Conservation (phyloP, 2,329 filamentous ascomycete species). For the Fusarium armeniacum region DNA sequence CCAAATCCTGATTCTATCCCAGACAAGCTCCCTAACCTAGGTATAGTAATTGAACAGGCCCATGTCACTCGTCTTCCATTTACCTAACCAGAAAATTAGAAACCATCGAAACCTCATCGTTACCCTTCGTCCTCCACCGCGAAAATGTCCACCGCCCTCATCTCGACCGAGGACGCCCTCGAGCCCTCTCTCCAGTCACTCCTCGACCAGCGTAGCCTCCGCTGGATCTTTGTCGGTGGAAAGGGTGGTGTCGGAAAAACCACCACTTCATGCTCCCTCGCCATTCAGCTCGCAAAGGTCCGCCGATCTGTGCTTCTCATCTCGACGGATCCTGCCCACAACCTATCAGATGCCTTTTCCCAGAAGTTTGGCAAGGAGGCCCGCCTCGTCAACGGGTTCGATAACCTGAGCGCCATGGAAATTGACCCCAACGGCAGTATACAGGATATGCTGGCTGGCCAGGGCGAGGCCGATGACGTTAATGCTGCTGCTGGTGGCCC, state of each 20-base stretch:
- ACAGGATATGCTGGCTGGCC: slow-evolving; percentile 88
- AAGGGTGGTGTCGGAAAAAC: slow-evolving; percentile 99
- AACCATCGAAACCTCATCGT: neutral
- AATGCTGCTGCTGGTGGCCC: slow-evolving; percentile 76
- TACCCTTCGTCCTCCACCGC: neutral
- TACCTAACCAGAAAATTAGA: neutral
- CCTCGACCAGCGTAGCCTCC: slow-evolving; percentile 92
- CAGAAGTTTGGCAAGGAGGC: slow-evolving; percentile 99
- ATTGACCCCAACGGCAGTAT: slow-evolving; percentile 99
- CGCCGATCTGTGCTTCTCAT: slow-evolving; percentile 97
- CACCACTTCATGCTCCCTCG: slow-evolving; percentile 98
- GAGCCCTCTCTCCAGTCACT: slow-evolving; percentile 95
- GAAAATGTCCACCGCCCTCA: slow-evolving; percentile 58
- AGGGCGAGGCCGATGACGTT: slow-evolving; percentile 75
- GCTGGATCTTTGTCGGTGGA: slow-evolving; percentile 99
- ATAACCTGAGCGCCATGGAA: slow-evolving; percentile 97
- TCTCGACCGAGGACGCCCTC: slow-evolving; percentile 76
- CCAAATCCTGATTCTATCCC: slow-evolving; percentile 34
- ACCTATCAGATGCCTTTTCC: slow-evolving; percentile 96
- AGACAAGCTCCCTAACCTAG: slow-evolving; percentile 12
- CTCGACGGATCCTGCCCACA: slow-evolving; percentile 98
- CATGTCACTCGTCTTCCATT: neutral
- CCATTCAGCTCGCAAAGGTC: slow-evolving; percentile 95
- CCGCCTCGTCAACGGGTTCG: slow-evolving; percentile 89
- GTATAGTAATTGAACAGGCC: neutral